Base-by-base conservation (phyloP, 2,329 filamentous ascomycete genomes). In the Microdochium nivale region DNA sequence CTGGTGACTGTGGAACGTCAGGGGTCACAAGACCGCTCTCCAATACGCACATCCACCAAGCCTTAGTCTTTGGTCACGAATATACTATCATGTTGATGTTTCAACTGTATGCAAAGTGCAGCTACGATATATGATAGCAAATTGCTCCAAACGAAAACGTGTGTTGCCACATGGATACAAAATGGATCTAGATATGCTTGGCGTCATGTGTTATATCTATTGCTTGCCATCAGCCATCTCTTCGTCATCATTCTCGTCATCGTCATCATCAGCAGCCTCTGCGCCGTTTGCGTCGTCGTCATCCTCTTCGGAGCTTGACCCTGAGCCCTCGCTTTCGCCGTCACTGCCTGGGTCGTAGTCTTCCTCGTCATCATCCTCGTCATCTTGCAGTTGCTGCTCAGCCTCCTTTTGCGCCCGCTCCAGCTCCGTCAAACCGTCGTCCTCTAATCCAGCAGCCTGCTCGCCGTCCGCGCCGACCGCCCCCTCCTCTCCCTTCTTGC, bases 311-410 rank as follows among this genome's bases (percentile, higher is more conserved):
- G 68, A 72, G 30, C 72, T 76, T 2, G 62, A 62, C 0, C 79
- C 80, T 1, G 74, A 78, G 0, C 80, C 80, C 11, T 79, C 81
- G 50, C 78, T 82, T 4, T 83, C 79, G 0, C 71, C 80, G 4
- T 83, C 79, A 37, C 74, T 80, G 0, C 79, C 80, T 0, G 83
- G 83, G 53, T 86, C 80, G 56, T 85, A 85, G 58, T 86, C 82
- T 56, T 86, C 81, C 57, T 85, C 83, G 3, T 82, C 72, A 52
- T 83, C 81, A 48, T 81, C 81, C 49, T 83, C 79, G 1, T 80
- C 79, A 43, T 83, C 78, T 52, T 78, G 74, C 33, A 78, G 56
- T 51, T 67, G 65, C 58, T 78, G 72, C 59, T 77, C 77, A 25
- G 64, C 67, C 58, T 75, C 40, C 19, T 44, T 75, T 14, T 61